phyloP scores from a whole-genome alignment of 2,329 filamentous ascomycete genomes.

The Aspergillus sp. region DNA sequence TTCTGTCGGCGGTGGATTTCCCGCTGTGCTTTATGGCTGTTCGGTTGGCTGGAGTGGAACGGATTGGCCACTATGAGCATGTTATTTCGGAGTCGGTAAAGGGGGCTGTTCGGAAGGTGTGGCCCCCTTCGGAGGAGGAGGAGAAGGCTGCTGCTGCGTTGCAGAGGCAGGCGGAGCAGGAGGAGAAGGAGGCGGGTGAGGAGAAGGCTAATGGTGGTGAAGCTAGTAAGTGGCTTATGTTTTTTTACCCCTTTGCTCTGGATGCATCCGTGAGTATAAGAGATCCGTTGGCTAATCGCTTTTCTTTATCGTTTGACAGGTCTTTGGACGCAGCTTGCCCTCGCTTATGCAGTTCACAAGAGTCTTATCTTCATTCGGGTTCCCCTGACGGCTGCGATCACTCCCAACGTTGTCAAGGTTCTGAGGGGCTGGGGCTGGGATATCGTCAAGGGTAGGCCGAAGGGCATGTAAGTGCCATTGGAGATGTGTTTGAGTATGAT shows the following conservation, averaged over 20 bases:
- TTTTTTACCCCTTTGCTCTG: no score
- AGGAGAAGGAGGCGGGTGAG: constrained; percentile 27
- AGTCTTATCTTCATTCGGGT: constrained; percentile 96
- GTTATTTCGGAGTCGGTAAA: constrained; percentile 44
- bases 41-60: constrained; percentile 76
- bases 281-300: neutral
- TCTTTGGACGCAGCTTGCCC: constrained; percentile 80
- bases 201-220: constrained; percentile 60
- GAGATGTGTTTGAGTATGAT: neutral
- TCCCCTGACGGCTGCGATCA: constrained; percentile 84
- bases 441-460: constrained; percentile 73
- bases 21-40: constrained; percentile 94
- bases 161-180: constrained; percentile 40
- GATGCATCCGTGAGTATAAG: no score
- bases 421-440: constrained; percentile 90
- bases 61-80: constrained; percentile 66
- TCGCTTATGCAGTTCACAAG: constrained; percentile 97
- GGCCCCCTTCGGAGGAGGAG: constrained; percentile 35
- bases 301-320: constrained; percentile 43
- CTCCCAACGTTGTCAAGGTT: constrained; percentile 90
- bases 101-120: constrained; percentile 35
- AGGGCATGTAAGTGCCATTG: constrained; percentile 27
- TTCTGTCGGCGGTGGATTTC: constrained; percentile 82
- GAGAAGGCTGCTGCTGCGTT: constrained; percentile 25
- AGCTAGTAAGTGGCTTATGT: constrained; percentile 66